Evolutionary conservation across 768 basidiomycete genomes (phyloP).

Genomic region (Suillus plorans): DNA sequence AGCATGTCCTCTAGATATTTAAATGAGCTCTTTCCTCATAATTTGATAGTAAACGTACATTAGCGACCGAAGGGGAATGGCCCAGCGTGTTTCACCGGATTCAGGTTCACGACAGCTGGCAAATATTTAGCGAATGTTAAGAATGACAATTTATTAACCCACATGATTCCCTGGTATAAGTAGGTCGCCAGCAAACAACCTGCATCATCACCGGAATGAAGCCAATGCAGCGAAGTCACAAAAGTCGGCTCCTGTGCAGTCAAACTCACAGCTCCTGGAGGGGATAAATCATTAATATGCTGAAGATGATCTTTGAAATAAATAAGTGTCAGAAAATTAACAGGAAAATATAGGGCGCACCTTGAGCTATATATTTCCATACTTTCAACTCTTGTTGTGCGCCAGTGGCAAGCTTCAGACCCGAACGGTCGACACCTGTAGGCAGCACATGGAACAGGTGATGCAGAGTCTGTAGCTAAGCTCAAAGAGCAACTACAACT

Average conservation of each 20-base stretch:
- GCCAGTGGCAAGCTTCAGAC: background rate
- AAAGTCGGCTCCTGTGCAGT: background rate
- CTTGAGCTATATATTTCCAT: background rate
- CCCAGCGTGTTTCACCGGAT: slow-evolving; percentile 3
- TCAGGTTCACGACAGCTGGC: slow-evolving; percentile 2
- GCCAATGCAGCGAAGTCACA: slow-evolving; percentile 4
- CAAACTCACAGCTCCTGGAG: background rate
- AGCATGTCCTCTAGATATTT: background rate
- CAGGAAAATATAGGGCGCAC: background rate
- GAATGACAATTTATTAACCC: background rate
- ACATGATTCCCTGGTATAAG: slow-evolving; percentile 6
- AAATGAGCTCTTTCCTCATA: background rate
- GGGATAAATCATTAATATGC: background rate
- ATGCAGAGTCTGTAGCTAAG: background rate
- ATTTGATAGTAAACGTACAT: background rate
- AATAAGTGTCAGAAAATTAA: background rate
- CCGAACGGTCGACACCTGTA: slow-evolving; percentile 2
- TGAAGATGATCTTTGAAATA: background rate
- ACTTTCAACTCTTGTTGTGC: slow-evolving; percentile 3
- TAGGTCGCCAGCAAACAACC: slow-evolving; percentile 4
- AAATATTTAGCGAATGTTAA: background rate
- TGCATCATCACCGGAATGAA: slow-evolving; percentile 4
- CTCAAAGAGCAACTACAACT: background rate
- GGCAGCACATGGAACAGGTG: background rate
- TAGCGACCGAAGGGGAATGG: slow-evolving; percentile 1